Evolutionary conservation across 495 filamentous ascomycete species (phyloP), one percentile per base, ranked within the genome.

Genomic region (Annulohypoxylon maeteangense): DNA sequence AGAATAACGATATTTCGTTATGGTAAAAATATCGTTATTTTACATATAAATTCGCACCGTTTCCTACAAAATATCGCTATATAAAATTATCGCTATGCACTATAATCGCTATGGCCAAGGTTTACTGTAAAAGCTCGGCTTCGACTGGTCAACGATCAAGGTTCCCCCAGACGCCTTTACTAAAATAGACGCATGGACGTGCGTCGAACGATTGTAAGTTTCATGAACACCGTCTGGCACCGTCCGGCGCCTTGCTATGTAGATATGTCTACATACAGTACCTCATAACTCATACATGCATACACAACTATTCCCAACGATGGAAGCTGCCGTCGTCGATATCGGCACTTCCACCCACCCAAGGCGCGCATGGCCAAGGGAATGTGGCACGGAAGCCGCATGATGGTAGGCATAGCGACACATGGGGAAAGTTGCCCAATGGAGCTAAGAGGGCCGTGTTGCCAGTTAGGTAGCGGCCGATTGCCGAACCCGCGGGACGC

Each of bases 401-500:
- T 56, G 65, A 64, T 66, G 27, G 18, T 32, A 69, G 51, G 61
- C 68, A 57, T 38, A 54, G 65, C 44, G 44, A 65, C 65, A 23
- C 23, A 65, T 66, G 50, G 65, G 62, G 65, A 61, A 69, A 62
- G 16, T 62, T 68, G 34, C 70, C 65, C 56, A 69, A 73, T 69
- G 70, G 70, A 73, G 70, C 65, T 54, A 69, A 69, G 70, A 62
- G 65, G 65, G 27, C 70, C 70, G 70, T 38, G 50, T 31, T 65
- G 57, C 70, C 60, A 73, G 65, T 73, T 69, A 65, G 59, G 70
- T 73, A 69, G 70, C 70, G 70, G 65, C 70, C 70, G 70, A 73
- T 69, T 73, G 65, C 70, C 70, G 70, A 73, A 59, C 42, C 61
- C 65, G 65, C 70, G 70, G 70, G 62, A 66, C 65, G 57, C 68